Conservation (phyloP, 2,329 filamentous ascomycete genomes). For the Fusarium solani-melongenae region DNA sequence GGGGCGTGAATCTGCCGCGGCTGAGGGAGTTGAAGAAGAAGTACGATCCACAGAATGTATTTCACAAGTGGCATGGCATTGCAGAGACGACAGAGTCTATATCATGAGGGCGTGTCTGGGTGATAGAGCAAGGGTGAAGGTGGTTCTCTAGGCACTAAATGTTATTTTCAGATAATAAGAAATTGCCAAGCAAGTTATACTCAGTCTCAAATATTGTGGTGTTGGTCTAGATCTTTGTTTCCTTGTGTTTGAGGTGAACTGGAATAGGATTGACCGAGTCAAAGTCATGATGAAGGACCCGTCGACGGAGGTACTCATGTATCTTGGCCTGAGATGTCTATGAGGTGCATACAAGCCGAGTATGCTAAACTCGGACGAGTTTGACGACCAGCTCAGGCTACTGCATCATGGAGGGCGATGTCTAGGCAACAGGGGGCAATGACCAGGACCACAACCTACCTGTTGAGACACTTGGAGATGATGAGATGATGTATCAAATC, state of each 20-base stretch:
- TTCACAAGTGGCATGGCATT: slow-evolving; percentile 47
- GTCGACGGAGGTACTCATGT: slow-evolving; percentile 41
- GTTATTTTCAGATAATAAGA: background rate
- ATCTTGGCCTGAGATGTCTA: no score
- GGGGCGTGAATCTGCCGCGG: slow-evolving; percentile 45
- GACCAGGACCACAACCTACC: no score
- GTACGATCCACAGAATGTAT: slow-evolving; percentile 50
- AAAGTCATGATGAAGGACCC: background rate
- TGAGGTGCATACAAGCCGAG: no score
- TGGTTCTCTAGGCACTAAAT: background rate
- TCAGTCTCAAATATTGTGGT: background rate
- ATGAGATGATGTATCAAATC: background rate
- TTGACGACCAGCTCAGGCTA: no score
- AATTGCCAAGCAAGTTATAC: background rate
- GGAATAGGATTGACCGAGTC: background rate
- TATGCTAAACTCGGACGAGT: no score
- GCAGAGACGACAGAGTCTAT: background rate
- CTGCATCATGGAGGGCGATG: no score
- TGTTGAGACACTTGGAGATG: background rate
- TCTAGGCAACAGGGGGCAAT: no score
- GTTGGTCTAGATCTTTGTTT: background rate
- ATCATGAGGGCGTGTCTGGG: background rate
- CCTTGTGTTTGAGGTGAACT: no score
- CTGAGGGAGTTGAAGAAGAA: slow-evolving; percentile 48
- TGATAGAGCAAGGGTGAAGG: background rate